Evolutionary conservation across 148 eudicot species (phyloP), one percentile per base, ranked within the genome.

Genomic region (Mesembryanthemum crystallinum): DNA sequence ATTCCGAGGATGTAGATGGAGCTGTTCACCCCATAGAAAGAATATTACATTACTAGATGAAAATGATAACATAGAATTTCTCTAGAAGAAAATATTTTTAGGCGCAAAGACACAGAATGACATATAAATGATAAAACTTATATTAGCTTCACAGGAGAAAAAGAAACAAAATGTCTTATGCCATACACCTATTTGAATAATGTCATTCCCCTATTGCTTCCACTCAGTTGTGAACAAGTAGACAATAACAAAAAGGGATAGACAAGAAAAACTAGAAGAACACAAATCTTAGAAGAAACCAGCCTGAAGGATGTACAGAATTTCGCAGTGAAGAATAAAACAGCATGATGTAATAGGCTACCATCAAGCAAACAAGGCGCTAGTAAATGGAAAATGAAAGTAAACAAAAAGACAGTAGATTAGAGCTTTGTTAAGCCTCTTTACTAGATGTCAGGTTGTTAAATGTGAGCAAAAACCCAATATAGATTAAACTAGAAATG

Each of bases 1-100:
- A 61, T 93, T 80, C 49, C 92, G 89, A 18, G 97, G 85, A 76
- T 92, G 88, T 78, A 89, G 78, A 78, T 94, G 98, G 82, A 94
- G 65, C 98, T 94, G 97, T 33, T 72, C 76, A 37, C 17, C 70
- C 55, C 63, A 76, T 68, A 60, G 58, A 79, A 77, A 69, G n/a
- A 51, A 64, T 5, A 24, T 58, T 67, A 58, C 51, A 57, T 2
- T 23, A 57, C n/a, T 10, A 57, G 61, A 6, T 57, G 25, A 21
- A 21, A 57, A n/a, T 27, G 3, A 21, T 54, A 20, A 20, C 10
- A 1, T 17, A 21, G 58, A 54, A 54, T 20, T 4, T 54, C 58
- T 4, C 7, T 12, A 55, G 13, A 65, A 51, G 18, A 39, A 51
- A 65, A 4, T 8, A 29, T 72, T 62, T n/a, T 24, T 18, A 52